Evolutionary conservation across 1,284 basidiomycete species (phyloP).

Genomic region (Puccinia novopanici): DNA sequence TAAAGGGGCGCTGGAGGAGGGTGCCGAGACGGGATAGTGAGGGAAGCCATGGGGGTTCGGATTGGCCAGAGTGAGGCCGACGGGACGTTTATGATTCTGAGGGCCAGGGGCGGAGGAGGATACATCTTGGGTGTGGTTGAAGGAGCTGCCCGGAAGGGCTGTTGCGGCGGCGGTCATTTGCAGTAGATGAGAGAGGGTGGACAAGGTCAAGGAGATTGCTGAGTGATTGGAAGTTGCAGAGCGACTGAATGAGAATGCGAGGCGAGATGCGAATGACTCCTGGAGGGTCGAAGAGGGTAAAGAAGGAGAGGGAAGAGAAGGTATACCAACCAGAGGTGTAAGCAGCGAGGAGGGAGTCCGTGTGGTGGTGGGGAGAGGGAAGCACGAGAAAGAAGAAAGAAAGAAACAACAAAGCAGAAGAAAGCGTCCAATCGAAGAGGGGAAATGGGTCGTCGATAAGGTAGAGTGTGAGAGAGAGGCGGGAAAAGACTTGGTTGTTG

Average conservation of each 20-base stretch:
- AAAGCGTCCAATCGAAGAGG: no score
- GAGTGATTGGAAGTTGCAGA: slow-evolving; percentile 3
- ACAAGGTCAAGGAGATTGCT: neutral
- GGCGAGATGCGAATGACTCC: neutral
- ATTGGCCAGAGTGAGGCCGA: slow-evolving; percentile 25
- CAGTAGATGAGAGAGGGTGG: neutral
- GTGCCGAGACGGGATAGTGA: slow-evolving; percentile 22
- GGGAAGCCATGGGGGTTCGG: slow-evolving; percentile 7
- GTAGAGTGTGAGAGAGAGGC: no score
- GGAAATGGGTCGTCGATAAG: no score
- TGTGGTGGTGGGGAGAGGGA: neutral
- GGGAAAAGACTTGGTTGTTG: no score
- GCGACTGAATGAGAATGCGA: neutral
- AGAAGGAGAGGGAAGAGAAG: neutral
- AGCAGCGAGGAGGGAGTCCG: neutral
- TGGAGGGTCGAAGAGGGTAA: neutral
- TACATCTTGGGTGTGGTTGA: slow-evolving; percentile 2
- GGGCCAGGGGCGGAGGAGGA: slow-evolving; percentile 14
- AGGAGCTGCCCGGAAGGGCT: slow-evolving; percentile 19
- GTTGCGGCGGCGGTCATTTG: slow-evolving; percentile 27
- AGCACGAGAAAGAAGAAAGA: no score
- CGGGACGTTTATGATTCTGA: slow-evolving; percentile 23
- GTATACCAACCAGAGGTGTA: neutral
- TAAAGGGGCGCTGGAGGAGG: slow-evolving; percentile 37
- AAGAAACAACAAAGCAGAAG: no score